A percentile compares a stretch with the other conserved stretches of the same genome.
These are phyloP conservation scores for Drechmeria coniospora DNA, from an alignment of 2,329 filamentous ascomycete genomes.

Conservation along the genomic window DNA sequence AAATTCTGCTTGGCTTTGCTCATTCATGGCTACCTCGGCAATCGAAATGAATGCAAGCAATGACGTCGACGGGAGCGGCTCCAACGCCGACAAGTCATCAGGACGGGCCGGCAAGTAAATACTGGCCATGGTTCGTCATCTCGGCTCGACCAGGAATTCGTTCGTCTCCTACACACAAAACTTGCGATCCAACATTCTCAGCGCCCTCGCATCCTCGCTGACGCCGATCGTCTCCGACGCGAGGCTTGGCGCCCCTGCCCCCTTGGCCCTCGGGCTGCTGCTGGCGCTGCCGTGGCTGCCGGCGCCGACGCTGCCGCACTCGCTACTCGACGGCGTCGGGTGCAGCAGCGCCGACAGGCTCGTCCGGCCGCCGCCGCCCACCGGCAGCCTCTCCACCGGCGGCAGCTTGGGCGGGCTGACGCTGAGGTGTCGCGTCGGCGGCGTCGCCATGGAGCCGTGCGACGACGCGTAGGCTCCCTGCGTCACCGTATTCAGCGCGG, in stretches of 20 bases:
- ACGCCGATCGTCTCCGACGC: slow-evolving; percentile 25
- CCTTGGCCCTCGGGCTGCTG: slow-evolving; percentile 21
- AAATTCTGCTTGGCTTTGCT: too few relatives aligned
- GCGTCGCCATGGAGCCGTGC: slow-evolving; percentile 20
- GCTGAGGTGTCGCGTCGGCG: slow-evolving; percentile 30
- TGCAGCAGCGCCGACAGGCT: slow-evolving; percentile 36
- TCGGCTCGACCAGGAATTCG: too few relatives aligned
- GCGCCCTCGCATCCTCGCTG: slow-evolving; percentile 47
- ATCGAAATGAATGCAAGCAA: too few relatives aligned
- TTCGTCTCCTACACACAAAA: slow-evolving; percentile 30
- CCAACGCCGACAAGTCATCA: too few relatives aligned
- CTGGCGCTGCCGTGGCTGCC: slow-evolving; percentile 24
- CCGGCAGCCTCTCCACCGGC: too few relatives aligned
- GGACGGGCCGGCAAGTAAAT: too few relatives aligned
- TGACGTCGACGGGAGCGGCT: too few relatives aligned
- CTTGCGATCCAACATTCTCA: slow-evolving; percentile 50
- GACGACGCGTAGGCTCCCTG: slow-evolving; percentile 12
- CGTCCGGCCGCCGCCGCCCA: slow-evolving; percentile 20
- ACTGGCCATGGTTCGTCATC: too few relatives aligned
- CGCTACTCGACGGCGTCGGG: slow-evolving; percentile 29
- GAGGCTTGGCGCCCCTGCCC: too few relatives aligned
- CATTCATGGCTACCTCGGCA: too few relatives aligned
- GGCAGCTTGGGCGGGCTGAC: slow-evolving; percentile 27
- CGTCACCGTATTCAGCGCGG: slow-evolving; percentile 22
- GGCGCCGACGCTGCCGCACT: slow-evolving; percentile 28